Evolutionary conservation across 352 stramenopile species (phyloP).

Genomic region (Pythium dissimile): DNA sequence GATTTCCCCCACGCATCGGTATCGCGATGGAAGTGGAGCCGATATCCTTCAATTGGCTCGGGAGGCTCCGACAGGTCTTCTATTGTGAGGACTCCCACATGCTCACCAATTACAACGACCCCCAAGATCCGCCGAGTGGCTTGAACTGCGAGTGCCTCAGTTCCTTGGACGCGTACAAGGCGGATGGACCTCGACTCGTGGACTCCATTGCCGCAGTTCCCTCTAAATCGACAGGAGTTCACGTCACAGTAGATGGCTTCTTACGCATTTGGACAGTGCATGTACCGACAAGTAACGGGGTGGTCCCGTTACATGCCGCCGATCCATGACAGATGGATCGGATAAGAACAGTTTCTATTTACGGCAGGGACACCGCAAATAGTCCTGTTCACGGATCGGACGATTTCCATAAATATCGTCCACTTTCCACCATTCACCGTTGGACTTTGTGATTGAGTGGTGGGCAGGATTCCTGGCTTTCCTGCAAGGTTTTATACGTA

Average conservation of each 20-base stretch:
- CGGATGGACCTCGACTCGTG: not conserved
- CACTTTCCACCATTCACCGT: no score
- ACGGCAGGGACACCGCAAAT: no score
- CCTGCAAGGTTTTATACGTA: no score
- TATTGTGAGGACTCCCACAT: not conserved
- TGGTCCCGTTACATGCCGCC: no score
- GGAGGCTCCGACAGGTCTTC: not conserved
- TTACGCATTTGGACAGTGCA: not conserved
- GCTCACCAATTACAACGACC: not conserved
- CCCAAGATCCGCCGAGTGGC: not conserved
- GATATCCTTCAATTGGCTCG: not conserved
- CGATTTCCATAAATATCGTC: no score
- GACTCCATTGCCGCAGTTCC: not conserved
- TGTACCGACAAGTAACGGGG: not conserved
- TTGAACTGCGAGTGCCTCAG: not conserved
- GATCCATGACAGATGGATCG: no score
- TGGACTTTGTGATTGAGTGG: no score
- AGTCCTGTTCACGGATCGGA: no score
- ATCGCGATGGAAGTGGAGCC: not conserved
- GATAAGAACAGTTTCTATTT: no score
- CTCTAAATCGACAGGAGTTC: not conserved
- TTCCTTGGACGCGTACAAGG: not conserved
- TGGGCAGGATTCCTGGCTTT: no score
- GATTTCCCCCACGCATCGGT: not conserved
- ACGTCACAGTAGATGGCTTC: not conserved